A percentile compares a stretch with the other conserved stretches of the same genome.
phyloP scores from a whole-genome alignment of 2,329 filamentous ascomycete species.

The Pseudocercospora macadamiae region DNA sequence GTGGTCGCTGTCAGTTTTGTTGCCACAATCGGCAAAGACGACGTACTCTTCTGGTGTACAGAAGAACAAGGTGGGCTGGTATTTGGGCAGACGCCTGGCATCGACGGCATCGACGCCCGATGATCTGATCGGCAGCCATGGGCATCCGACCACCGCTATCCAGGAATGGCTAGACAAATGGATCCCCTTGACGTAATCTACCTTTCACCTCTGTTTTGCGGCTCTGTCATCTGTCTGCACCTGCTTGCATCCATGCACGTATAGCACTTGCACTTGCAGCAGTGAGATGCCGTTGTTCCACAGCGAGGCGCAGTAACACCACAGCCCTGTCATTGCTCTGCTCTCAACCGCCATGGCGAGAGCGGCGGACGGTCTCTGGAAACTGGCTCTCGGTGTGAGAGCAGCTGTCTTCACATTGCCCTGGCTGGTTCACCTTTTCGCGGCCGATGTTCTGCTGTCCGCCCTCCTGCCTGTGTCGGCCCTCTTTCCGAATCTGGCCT shows the following conservation, averaged over 20 bases:
- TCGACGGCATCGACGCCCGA: no score
- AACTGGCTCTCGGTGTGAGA: conserved; percentile 46
- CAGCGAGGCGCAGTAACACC: background rate
- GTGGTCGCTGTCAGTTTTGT: no score
- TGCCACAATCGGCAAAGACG: no score
- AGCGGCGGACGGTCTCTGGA: background rate
- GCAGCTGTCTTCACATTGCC: conserved; percentile 42
- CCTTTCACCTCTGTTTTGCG: background rate
- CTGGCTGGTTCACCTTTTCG: conserved; percentile 57
- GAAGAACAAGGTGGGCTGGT: no score
- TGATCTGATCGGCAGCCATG: no score
- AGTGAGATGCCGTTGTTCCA: no score
- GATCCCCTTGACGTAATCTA: background rate
- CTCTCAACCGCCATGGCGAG: background rate
- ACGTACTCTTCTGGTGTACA: no score
- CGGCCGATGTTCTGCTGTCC: conserved; percentile 53
- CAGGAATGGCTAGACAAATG: no score
- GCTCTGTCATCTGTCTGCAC: background rate
- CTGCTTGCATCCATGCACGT: no score
- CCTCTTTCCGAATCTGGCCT: conserved; percentile 52
- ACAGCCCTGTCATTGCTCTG: background rate
- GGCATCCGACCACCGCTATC: no score
- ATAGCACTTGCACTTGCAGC: no score
- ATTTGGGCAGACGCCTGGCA: no score
- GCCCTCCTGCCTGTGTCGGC: conserved; percentile 38